phyloP scores from a whole-genome alignment of 257 asterid species.

The Pogostemon cablin region DNA sequence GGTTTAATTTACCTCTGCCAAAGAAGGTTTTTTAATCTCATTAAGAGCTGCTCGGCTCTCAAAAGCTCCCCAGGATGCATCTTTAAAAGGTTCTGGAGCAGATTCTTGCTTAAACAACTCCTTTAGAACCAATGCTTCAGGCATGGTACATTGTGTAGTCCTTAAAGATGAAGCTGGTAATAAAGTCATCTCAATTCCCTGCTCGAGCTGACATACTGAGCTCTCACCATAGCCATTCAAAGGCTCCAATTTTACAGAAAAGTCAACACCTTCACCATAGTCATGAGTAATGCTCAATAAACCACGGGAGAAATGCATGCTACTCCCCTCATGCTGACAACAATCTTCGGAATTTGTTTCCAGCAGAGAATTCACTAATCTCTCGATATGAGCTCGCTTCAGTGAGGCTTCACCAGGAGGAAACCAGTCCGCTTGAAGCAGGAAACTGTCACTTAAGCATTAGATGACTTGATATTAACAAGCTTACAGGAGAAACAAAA shows the following conservation, averaged over 20 bases:
- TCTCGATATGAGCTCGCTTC: slow-evolving; percentile 70
- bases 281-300: slow-evolving; percentile 34
- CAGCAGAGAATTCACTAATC: slow-evolving; percentile 64
- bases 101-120: slow-evolving; percentile 57
- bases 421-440: slow-evolving; percentile 81
- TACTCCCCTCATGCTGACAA: slow-evolving; percentile 47
- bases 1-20: slow-evolving; percentile 55
- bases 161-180: slow-evolving; percentile 53
- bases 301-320: slow-evolving; percentile 38
- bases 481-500: slow-evolving; percentile 2
- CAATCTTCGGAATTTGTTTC: slow-evolving; percentile 49
- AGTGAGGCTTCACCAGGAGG: slow-evolving; percentile 77
- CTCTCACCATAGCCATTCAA: slow-evolving; percentile 42
- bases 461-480: slow-evolving; percentile 17
- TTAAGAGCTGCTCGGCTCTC: slow-evolving; percentile 46
- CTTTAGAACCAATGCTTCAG: slow-evolving; percentile 52
- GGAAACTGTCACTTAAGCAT: slow-evolving; percentile 38
- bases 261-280: slow-evolving; percentile 44
- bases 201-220: slow-evolving; percentile 41
- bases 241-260: slow-evolving; percentile 38
- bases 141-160: slow-evolving; percentile 42
- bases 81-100: slow-evolving; percentile 45
- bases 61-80: slow-evolving; percentile 48
- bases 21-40: slow-evolving; percentile 47
- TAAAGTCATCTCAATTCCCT: slow-evolving; percentile 63